Conservation (phyloP, 2,329 filamentous ascomycete species). For the Pseudofabraea citricarpa region DNA sequence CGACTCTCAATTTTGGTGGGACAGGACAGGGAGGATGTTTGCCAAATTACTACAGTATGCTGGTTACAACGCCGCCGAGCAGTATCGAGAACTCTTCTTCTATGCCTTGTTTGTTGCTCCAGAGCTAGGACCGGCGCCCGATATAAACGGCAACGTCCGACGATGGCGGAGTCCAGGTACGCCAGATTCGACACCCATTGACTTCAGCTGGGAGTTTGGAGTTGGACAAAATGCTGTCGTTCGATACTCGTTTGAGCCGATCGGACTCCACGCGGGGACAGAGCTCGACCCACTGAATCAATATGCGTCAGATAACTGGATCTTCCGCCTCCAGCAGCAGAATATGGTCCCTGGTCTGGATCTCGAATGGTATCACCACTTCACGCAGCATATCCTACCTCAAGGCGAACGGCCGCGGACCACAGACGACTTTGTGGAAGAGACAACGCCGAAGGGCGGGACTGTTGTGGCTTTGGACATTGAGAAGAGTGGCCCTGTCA, state of each 20-base stretch:
- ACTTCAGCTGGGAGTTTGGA: constrained; percentile 22
- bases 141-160: constrained; percentile 5
- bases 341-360: constrained; percentile 18
- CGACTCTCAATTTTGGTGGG: constrained; percentile 23
- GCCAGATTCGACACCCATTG: constrained; percentile 20
- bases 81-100: constrained; percentile 22
- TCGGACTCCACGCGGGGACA: constrained; percentile 17
- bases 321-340: constrained; percentile 6
- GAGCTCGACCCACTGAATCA: constrained; percentile 12
- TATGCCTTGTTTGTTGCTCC: constrained; percentile 19
- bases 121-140: constrained; percentile 17
- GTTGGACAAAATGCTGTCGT: constrained; percentile 15
- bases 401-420: not conserved
- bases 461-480: constrained; percentile 21
- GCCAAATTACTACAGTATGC: constrained; percentile 21
- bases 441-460: constrained; percentile 18
- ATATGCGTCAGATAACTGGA: not conserved
- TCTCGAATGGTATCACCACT: constrained; percentile 16
- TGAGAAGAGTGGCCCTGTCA: constrained; percentile 16
- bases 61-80: constrained; percentile 17
- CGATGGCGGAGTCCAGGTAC: constrained; percentile 20
- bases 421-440: constrained; percentile 2
- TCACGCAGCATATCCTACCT: constrained; percentile 14
- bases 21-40: constrained; percentile 18
- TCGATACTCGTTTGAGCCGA: constrained; percentile 21